A percentile compares a stretch with the other conserved stretches of the same genome.
Evolutionary conservation across 1,139 yeast genomes (phyloP).

Genomic region (Blastobotrys capitulatus): DNA sequence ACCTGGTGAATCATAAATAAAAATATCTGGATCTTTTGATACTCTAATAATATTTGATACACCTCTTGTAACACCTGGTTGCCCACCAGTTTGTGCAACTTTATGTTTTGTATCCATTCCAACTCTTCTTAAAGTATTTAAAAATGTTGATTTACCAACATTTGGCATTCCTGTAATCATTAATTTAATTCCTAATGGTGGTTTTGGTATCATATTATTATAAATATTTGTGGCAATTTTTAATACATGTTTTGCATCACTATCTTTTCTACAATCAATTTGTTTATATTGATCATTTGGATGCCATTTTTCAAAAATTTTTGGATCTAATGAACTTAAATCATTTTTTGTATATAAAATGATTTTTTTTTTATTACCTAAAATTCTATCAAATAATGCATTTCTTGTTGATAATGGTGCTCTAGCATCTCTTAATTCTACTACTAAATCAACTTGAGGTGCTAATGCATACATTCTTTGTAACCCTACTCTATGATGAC

Average conservation of each 20-base stretch:
- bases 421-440: conserved; percentile 83
- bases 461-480: conserved; percentile 62
- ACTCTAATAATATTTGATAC: conserved; percentile 75
- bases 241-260: conserved; percentile 50
- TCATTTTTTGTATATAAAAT: conserved; percentile 70
- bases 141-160: conserved; percentile 92
- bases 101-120: conserved; percentile 46
- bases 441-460: conserved; percentile 72
- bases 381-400: conserved; percentile 65
- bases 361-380: conserved; percentile 53
- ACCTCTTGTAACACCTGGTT: conserved; percentile 84
- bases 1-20: conserved; percentile 89
- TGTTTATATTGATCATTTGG: conserved; percentile 49
- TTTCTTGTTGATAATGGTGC: conserved; percentile 86
- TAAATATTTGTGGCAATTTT: conserved; percentile 38
- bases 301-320: conserved; percentile 50
- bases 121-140: conserved; percentile 62
- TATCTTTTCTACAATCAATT: conserved; percentile 52
- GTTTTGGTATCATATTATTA: conserved; percentile 42
- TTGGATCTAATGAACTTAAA: conserved; percentile 25
- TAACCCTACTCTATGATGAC: conserved; percentile 84
- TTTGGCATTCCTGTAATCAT: conserved; percentile 94
- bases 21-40: conserved; percentile 56
- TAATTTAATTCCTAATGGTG: conserved; percentile 75
- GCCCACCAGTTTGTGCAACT: conserved; percentile 82